phyloP scores from a whole-genome alignment of 768 basidiomycete genomes.

The Chalciporus sphaerocephalus region DNA sequence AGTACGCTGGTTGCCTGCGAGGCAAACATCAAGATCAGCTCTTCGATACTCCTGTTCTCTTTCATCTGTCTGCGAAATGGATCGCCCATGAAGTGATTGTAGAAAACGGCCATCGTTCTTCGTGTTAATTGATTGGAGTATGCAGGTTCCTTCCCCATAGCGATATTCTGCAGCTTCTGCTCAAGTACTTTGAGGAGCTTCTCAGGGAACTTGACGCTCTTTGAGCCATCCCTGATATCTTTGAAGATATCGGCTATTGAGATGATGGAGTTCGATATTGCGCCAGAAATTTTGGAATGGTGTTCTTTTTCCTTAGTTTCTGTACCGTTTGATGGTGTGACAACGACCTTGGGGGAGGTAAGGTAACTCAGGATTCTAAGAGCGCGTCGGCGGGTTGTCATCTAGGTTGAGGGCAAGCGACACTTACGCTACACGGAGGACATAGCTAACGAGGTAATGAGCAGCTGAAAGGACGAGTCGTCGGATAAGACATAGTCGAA shows the following conservation, averaged over 20 bases:
- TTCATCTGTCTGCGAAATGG: slow-evolving; percentile 87
- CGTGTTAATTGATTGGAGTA: slow-evolving; percentile 89
- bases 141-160: slow-evolving; percentile 89
- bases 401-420: neutral
- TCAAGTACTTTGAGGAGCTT: slow-evolving; percentile 89
- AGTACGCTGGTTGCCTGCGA: slow-evolving; percentile 83
- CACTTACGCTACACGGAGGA: slow-evolving; percentile 78
- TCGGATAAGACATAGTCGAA: slow-evolving; percentile 58
- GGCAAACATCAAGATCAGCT: slow-evolving; percentile 94
- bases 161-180: slow-evolving; percentile 83
- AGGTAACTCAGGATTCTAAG: slow-evolving; percentile 69
- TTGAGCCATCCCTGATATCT: slow-evolving; percentile 71
- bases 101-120: slow-evolving; percentile 88
- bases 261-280: slow-evolving; percentile 52
- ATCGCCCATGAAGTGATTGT: slow-evolving; percentile 82
- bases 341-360: slow-evolving; percentile 52
- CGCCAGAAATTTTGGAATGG: slow-evolving; percentile 59
- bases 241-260: slow-evolving; percentile 77
- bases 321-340: slow-evolving; percentile 26
- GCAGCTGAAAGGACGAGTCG: slow-evolving; percentile 1
- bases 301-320: slow-evolving; percentile 60
- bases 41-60: slow-evolving; percentile 95
- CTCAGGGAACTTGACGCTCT: slow-evolving; percentile 90
- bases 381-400: slow-evolving; percentile 7
- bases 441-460: slow-evolving; percentile 51